Percentiles rank a stretch among this genome's conserved stretches.
Evolutionary conservation across 495 filamentous ascomycete species (phyloP).

Genomic region (Penicillium tannophilum): DNA sequence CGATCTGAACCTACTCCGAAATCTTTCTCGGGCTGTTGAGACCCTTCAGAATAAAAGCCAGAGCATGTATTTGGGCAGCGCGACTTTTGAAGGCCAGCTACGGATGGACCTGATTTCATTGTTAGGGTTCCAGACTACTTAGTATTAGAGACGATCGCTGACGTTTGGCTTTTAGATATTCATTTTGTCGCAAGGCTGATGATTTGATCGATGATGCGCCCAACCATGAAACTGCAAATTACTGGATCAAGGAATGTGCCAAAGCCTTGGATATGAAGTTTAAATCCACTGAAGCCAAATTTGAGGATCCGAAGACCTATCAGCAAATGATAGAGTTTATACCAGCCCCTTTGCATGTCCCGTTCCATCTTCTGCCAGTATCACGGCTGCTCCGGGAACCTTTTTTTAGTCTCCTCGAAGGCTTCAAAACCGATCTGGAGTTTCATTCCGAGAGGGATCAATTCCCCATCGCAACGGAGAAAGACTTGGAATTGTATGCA

Average conservation of each 20-base stretch:
- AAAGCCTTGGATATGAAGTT: slow-evolving; percentile 2
- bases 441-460: slow-evolving; percentile 33
- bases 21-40: slow-evolving; percentile 54
- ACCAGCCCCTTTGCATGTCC: slow-evolving; percentile 7
- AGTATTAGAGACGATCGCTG: background rate
- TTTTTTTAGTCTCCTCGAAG: slow-evolving; percentile 58
- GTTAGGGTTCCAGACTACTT: slow-evolving; percentile 28
- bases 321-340: background rate
- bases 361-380: slow-evolving; percentile 52
- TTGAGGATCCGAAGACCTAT: background rate
- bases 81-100: slow-evolving; percentile 61
- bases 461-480: slow-evolving; percentile 58
- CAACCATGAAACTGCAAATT: slow-evolving; percentile 20
- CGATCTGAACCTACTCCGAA: slow-evolving; percentile 34
- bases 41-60: slow-evolving; percentile 61
- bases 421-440: slow-evolving; percentile 62
- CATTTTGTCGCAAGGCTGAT: slow-evolving; percentile 70
- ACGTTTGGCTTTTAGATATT: slow-evolving; percentile 46
- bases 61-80: slow-evolving; percentile 69
- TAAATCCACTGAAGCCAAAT: slow-evolving; percentile 9
- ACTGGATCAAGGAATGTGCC: slow-evolving; percentile 11
- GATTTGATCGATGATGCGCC: slow-evolving; percentile 65
- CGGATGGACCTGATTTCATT: slow-evolving; percentile 66
- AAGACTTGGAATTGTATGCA: slow-evolving; percentile 59
- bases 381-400: slow-evolving; percentile 53